Base-by-base conservation (phyloP, 2,329 filamentous ascomycete genomes). In the Furcasterigmium furcatum region DNA sequence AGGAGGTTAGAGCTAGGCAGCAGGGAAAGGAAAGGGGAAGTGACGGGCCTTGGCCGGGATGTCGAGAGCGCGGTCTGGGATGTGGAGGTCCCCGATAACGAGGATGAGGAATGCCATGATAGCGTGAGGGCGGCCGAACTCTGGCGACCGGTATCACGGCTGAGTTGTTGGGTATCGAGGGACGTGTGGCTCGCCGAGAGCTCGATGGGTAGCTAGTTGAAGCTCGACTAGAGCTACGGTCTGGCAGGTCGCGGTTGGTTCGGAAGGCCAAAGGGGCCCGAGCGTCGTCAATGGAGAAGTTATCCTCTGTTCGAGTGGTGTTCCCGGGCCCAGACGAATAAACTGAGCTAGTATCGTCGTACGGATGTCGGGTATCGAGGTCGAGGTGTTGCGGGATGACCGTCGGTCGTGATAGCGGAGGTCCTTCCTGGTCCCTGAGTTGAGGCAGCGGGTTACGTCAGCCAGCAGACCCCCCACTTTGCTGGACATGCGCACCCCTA, bases 21-120 rank as follows among this genome's bases (percentile, higher is more conserved):
- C 40, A 25, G 42, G 22, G n/a, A 47, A 44, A 42, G 38, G 47
- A 20, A 47, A 36, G 18, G 43, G 45, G 43, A 41, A 27, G 36
- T 27, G 43, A 32, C 53, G 55, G 76, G 91, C 90, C 84, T 95
- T 95, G 66, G 86, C 78, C 48, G 91, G 91, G 60, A 96, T 91
- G 67, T 95, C 91, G 53, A 94, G 84, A 58, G 90, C 91, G 65
- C 91, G 80, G 69, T 96, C 91, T 58, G 91, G 91, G 70, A 96
- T 95, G 73, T 95, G 91, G 45, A 96, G 82, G 73, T 96, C 91
- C 66, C 90, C 90, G 57, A 96, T 89, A 62, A 94, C 89, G 63
- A 96, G 81, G 63, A 95, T 91, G 56, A 96, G 79, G 70, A 92
- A 89, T 53, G 90, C 89, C 74, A 92, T 90, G 76, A 82, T 86